Evolutionary conservation across 169 alveolate genomes (phyloP).

Genomic region (Plasmodium berghei): DNA sequence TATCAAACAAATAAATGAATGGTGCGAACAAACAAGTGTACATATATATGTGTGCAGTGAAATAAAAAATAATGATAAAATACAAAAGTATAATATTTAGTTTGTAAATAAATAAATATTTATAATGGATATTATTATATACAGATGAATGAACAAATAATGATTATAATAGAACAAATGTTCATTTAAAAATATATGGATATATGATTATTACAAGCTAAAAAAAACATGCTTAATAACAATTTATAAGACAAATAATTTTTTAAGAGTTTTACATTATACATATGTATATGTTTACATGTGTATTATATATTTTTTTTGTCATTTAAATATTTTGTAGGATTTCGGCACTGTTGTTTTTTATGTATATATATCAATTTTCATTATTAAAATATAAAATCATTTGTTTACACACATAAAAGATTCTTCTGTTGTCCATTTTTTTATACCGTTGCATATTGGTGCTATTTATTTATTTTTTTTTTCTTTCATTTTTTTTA

Average conservation of each 20-base stretch:
- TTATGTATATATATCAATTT: not conserved
- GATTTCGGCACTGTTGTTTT: conserved; percentile 1
- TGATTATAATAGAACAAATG: too few relatives aligned
- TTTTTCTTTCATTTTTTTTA: not conserved
- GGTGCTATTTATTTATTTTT: conserved; percentile 47
- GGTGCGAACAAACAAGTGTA: not conserved
- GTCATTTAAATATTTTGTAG: too few relatives aligned
- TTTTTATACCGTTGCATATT: conserved; percentile 36
- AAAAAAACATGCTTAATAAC: conserved; percentile 14
- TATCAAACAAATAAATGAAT: not conserved
- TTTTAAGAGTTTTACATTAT: conserved; percentile 13
- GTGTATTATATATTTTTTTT: too few relatives aligned
- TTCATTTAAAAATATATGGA: not conserved
- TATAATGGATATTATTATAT: not conserved
- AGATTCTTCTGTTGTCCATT: not conserved
- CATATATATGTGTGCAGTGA: not conserved
- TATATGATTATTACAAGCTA: not conserved
- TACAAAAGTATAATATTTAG: not conserved
- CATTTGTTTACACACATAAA: not conserved
- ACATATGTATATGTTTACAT: not conserved
- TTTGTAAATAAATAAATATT: not conserved
- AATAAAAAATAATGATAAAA: conserved; percentile 3
- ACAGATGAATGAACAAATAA: not conserved
- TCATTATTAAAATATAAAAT: not conserved
- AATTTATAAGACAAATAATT: conserved; percentile 12